Conservation (phyloP, 108 stramenopile genomes). For the Fistulifera pelliculosa region DNA sequence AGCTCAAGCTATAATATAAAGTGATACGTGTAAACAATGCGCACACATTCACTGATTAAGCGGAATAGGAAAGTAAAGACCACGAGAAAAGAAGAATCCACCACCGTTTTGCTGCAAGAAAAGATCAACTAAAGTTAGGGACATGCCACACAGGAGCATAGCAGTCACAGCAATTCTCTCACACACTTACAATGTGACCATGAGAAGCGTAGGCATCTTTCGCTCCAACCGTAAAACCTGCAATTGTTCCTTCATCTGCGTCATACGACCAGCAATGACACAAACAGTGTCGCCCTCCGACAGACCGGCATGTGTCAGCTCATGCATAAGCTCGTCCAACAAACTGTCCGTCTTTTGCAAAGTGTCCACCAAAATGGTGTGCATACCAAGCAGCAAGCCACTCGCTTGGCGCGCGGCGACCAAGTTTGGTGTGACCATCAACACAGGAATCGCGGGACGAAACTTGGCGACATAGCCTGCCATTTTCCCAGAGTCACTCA, state of each 20-base stretch:
- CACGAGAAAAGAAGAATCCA: constrained; percentile 3
- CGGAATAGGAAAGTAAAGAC: not conserved
- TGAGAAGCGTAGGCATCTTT: constrained; percentile 6
- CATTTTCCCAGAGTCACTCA: constrained; percentile 90
- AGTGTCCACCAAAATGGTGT: constrained; percentile 37
- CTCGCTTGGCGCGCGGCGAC: constrained; percentile 79
- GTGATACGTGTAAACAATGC: no score
- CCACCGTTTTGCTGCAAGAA: not conserved
- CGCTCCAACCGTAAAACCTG: constrained; percentile 73
- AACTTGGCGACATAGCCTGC: constrained; percentile 95
- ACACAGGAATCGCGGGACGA: constrained; percentile 88
- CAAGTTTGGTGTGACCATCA: constrained; percentile 71
- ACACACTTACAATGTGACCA: not conserved
- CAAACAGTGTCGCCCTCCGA: constrained; percentile 80
- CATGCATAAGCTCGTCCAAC: constrained; percentile 57
- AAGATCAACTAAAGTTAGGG: not conserved
- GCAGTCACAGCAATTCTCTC: not conserved
- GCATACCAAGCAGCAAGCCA: constrained; percentile 74
- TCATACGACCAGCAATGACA: constrained; percentile 71
- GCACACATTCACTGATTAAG: no score
- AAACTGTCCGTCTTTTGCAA: constrained; percentile 66
- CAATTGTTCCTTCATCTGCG: constrained; percentile 60
- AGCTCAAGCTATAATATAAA: no score
- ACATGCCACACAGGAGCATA: not conserved
- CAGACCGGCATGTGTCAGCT: constrained; percentile 43